Base-by-base conservation (phyloP, 257 asterid species). In the Salvia hispanica region DNA sequence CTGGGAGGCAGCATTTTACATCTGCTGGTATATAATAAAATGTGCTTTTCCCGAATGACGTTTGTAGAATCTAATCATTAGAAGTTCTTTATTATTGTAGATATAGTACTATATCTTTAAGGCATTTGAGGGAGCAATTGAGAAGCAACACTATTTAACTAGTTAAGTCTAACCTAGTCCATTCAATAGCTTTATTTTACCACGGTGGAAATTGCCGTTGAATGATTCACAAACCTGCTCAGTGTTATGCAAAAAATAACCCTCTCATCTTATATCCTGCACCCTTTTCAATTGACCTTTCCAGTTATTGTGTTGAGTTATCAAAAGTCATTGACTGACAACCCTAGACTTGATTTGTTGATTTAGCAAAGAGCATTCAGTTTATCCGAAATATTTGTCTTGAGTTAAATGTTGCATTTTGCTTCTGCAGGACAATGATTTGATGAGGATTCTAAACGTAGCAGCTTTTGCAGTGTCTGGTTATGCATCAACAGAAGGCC, bases 391-490 rank as follows among this genome's bases (percentile, higher is more conserved):
- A 0, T 31, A 13, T 28, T 6, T 40, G 11, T 13, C 5, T 13
- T n/a, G 39, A 61, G 47, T 65, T 62, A 39, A 60, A 50, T 25
- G 7, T 50, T 48, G 43, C 70, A 54, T 58, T 72, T 76, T 62
- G 57, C 68, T 70, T 72, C 73, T 82, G 74, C 95, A 94, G 99
- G 99, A 95, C 61, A 85, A 94, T 71, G 96, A 94, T 82, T 81
- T 90, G 88, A 90, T 88, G 96, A 90, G 97, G 84, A 85, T 93
- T 72, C 85, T 93, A 67, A 85, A 93, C 68, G 83, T 90, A 77
- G 97, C 96, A 69, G 95, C 97, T 82, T 93, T 93, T 79, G 99
- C 99, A n/a, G 96, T 91, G 67, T 94, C 99, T 73, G 95, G 99
- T 70, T 91, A 94, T 74, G 92, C 99, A 67, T 94, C 99, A 61